Conservation (phyloP, 305 asterid species). For the Rubia balearica region DNA sequence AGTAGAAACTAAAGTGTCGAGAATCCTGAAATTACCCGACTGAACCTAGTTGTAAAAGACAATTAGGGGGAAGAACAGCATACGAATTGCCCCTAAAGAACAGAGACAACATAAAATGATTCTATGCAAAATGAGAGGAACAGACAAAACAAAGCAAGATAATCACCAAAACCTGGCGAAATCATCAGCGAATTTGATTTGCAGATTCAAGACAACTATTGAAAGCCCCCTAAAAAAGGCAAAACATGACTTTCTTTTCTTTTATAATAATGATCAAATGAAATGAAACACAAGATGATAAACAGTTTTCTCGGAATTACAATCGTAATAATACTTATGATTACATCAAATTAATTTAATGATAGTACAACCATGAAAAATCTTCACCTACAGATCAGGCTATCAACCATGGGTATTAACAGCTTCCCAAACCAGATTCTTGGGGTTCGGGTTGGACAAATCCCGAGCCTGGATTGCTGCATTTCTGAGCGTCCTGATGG, state of each 20-base stretch:
- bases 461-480: slow-evolving; percentile 83
- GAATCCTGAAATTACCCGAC: background rate
- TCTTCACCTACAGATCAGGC: background rate
- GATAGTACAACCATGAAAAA: background rate
- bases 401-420: slow-evolving; percentile 64
- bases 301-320: background rate
- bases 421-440: slow-evolving; percentile 83
- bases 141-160: background rate
- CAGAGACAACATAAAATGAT: background rate
- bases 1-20: background rate
- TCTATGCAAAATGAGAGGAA: background rate
- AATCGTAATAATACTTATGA: slow-evolving; percentile 6
- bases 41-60: background rate
- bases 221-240: background rate
- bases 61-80: background rate
- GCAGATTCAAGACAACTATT: slow-evolving; percentile 1
- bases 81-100: background rate
- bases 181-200: background rate
- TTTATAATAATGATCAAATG: background rate
- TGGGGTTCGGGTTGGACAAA: slow-evolving; percentile 45
- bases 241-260: background rate
- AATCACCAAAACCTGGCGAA: background rate
- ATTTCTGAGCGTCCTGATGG: slow-evolving; percentile 36
- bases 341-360: background rate
- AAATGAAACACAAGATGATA: background rate